Conservation (phyloP, 2,329 filamentous ascomycete species). For the Didymella pinodella region DNA sequence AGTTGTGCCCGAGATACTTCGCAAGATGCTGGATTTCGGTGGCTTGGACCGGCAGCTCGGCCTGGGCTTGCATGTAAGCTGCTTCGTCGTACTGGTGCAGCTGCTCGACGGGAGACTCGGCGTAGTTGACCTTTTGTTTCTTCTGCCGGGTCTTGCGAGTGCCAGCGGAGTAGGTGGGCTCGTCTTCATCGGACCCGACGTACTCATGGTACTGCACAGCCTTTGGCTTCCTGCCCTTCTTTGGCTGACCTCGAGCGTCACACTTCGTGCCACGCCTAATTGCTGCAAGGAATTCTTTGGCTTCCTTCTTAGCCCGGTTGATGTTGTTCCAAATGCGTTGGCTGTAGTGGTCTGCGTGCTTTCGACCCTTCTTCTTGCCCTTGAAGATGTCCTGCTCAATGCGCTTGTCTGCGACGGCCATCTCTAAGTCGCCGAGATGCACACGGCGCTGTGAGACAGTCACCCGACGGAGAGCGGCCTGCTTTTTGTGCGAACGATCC, state of each 20-base stretch:
- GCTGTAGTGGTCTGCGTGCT: constrained; percentile 21
- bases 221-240: constrained; percentile 8
- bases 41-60: not conserved
- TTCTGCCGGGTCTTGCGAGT: constrained; percentile 16
- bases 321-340: constrained; percentile 18
- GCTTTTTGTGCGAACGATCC: constrained; percentile 40
- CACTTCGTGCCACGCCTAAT: not conserved
- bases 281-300: not conserved
- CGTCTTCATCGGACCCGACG: constrained; percentile 12
- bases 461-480: constrained; percentile 38
- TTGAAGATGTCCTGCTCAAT: constrained; percentile 21
- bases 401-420: constrained; percentile 32
- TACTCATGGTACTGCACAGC: constrained; percentile 5
- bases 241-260: not conserved
- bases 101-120: constrained; percentile 3
- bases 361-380: constrained; percentile 12
- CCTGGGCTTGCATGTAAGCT: not conserved
- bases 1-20: not conserved
- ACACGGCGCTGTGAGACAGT: constrained; percentile 34
- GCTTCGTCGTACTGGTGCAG: constrained; percentile 1
- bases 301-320: constrained; percentile 10
- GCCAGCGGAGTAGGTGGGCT: constrained; percentile 8
- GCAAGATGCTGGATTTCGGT: constrained; percentile 2
- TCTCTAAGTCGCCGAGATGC: constrained; percentile 44
- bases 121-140: constrained; percentile 26